Conservation (phyloP, 441 rosid genomes). For the Syzygium malaccense region DNA sequence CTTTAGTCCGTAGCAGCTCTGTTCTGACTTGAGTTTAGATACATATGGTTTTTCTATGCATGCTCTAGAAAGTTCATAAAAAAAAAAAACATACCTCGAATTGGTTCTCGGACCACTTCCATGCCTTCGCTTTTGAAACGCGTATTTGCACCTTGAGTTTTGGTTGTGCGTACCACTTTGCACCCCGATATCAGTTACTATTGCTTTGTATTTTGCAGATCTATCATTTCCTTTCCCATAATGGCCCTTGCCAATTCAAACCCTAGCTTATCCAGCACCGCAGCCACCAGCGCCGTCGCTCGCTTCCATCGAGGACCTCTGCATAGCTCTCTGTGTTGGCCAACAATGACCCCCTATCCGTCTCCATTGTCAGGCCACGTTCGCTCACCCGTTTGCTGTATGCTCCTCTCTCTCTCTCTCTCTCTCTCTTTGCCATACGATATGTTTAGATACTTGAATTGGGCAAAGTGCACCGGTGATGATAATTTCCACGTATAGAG, state of each 20-base stretch:
- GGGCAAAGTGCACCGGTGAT: not conserved
- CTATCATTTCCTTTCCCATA: not conserved
- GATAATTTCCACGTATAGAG: not conserved
- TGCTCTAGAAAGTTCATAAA: not conserved
- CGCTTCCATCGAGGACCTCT: not conserved
- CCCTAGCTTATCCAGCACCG: not conserved
- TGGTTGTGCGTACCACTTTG: rapidly evolving
- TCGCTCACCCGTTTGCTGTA: not conserved
- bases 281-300: not conserved
- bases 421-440: not conserved
- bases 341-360: not conserved
- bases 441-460: not conserved
- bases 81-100: not conserved
- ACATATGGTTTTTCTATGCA: not conserved
- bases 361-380: not conserved
- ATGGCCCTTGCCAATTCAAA: not conserved
- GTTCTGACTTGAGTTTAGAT: not conserved
- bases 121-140: not conserved
- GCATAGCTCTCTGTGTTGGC: not conserved
- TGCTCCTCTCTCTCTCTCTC: not conserved
- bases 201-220: not conserved
- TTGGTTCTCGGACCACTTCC: not conserved
- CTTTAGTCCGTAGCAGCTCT: not conserved
- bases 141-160: not conserved
- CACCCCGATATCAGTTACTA: not conserved